These are phyloP conservation scores for Aspergillus indologenus DNA, from an alignment of 495 filamentous ascomycete genomes.

Conservation along the genomic window DNA sequence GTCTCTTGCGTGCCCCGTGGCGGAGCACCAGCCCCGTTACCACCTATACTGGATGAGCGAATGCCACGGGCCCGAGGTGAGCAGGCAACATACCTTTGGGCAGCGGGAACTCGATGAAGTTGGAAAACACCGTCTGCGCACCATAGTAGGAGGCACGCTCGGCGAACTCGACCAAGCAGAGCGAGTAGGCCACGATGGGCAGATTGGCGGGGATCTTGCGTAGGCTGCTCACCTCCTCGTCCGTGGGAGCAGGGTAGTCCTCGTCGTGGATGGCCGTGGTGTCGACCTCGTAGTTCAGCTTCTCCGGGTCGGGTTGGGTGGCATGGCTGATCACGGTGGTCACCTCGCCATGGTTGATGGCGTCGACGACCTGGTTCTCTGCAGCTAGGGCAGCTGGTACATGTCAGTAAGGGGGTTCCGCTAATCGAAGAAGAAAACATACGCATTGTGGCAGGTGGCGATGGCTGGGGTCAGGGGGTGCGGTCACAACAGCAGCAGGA, in stretches of 20 bases:
- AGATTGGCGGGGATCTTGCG: slow-evolving; percentile 55
- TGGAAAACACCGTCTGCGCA: slow-evolving; percentile 54
- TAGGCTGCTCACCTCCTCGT: slow-evolving; percentile 52
- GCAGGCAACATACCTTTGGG: slow-evolving; percentile 32
- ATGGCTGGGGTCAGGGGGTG: background rate
- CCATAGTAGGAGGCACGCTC: slow-evolving; percentile 60
- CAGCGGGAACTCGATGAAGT: slow-evolving; percentile 54
- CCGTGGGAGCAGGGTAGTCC: slow-evolving; percentile 51
- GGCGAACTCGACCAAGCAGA: slow-evolving; percentile 59
- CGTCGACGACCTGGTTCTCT: background rate
- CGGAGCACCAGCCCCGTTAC: slow-evolving; percentile 62
- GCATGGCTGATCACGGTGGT: background rate
- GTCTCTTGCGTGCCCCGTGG: slow-evolving; percentile 51
- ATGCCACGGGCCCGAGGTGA: background rate
- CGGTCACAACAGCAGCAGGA: background rate
- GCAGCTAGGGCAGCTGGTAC: background rate
- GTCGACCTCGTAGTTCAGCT: slow-evolving; percentile 4
- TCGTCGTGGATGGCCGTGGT: slow-evolving; percentile 16
- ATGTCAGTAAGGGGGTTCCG: background rate
- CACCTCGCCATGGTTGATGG: background rate
- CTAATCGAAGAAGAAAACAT: background rate
- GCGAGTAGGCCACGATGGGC: slow-evolving; percentile 45
- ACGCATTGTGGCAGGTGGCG: background rate
- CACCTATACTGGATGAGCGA: slow-evolving; percentile 30
- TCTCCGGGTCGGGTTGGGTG: slow-evolving; percentile 8